phyloP scores from a whole-genome alignment of 805 yeast genomes.

The Candida ponderosae region DNA sequence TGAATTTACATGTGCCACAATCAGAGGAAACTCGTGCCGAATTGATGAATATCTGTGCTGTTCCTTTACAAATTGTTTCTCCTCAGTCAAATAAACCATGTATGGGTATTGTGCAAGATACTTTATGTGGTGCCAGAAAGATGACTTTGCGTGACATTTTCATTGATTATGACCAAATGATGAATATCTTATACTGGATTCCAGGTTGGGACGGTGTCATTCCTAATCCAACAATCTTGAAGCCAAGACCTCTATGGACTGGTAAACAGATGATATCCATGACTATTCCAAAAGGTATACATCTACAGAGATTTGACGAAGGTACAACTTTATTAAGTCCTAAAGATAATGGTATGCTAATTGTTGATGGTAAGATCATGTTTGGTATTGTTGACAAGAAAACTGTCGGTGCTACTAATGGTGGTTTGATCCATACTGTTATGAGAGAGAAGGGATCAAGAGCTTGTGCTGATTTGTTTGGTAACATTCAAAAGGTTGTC shows the following conservation, averaged over 20 bases:
- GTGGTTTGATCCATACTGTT: conserved; percentile 95
- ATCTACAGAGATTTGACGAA: conserved; percentile 89
- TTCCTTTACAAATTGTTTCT: conserved; percentile 94
- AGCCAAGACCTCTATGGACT: conserved; percentile 95
- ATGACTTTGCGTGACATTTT: conserved; percentile 88
- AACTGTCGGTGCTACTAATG: conserved; percentile 97
- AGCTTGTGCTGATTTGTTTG: conserved; percentile 82
- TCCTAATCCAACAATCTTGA: conserved; percentile 89
- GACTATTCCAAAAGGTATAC: conserved; percentile 95
- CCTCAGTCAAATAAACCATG: conserved; percentile 99
- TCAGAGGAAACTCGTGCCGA: conserved; percentile 98
- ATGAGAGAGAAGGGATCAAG: conserved; percentile 96
- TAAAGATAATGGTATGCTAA: conserved; percentile 91
- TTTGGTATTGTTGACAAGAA: conserved; percentile 98
- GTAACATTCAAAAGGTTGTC: conserved; percentile 90
- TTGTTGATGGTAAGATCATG: conserved; percentile 91
- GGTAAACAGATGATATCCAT: conserved; percentile 92
- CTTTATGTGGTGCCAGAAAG: conserved; percentile 94
- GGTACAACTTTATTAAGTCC: conserved; percentile 78
- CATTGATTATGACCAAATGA: conserved; percentile 85
- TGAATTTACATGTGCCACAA: conserved; percentile 99
- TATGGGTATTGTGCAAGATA: conserved; percentile 99
- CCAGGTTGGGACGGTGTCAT: conserved; percentile 98
- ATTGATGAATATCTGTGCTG: conserved; percentile 90
- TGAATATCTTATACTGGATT: conserved; percentile 96